A percentile compares a stretch with the other conserved stretches of the same genome.
These are phyloP conservation scores for Chlamydomonas incerta DNA, from an alignment of 139 green algal species.

Conservation along the genomic window DNA sequence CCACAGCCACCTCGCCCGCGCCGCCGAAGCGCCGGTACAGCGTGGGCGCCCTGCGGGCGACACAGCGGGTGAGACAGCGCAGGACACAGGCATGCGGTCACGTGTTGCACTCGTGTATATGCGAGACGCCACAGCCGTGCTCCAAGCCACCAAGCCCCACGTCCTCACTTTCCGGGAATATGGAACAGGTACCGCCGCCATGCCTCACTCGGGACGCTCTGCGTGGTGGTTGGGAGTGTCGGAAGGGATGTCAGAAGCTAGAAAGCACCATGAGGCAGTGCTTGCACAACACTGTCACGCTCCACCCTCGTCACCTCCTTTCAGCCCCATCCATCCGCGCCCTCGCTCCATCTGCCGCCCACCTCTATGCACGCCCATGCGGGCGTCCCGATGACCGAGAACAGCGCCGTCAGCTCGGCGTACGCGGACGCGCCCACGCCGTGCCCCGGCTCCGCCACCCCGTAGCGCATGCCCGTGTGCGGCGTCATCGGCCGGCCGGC, in stretches of 20 bases:
- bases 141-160: too few relatives aligned
- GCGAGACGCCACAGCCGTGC: too few relatives aligned
- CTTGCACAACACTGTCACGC: too few relatives aligned
- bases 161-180: slow-evolving; percentile 51
- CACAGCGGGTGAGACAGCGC: neutral
- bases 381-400: slow-evolving; percentile 91
- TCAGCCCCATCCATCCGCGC: too few relatives aligned
- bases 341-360: too few relatives aligned
- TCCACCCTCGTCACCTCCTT: too few relatives aligned
- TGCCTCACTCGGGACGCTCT: slow-evolving; percentile 53
- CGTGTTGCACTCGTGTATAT: too few relatives aligned
- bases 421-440: slow-evolving; percentile 60
- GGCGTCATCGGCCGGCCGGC: slow-evolving; percentile 73
- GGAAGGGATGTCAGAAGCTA: too few relatives aligned
- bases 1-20: slow-evolving; percentile 81
- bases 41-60: slow-evolving; percentile 61
- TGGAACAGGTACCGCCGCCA: slow-evolving; percentile 86
- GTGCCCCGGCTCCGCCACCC: neutral
- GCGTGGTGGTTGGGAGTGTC: too few relatives aligned
- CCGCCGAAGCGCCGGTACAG: slow-evolving; percentile 73
- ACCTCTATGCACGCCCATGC: slow-evolving; percentile 82
- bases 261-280: too few relatives aligned
- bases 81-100: neutral
- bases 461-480: neutral
- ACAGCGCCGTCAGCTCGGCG: slow-evolving; percentile 85